Evolutionary conservation across 139 green algal species (phyloP), one percentile per base, ranked within the genome.

Genomic region (Chlamydomonas schloesseri): DNA sequence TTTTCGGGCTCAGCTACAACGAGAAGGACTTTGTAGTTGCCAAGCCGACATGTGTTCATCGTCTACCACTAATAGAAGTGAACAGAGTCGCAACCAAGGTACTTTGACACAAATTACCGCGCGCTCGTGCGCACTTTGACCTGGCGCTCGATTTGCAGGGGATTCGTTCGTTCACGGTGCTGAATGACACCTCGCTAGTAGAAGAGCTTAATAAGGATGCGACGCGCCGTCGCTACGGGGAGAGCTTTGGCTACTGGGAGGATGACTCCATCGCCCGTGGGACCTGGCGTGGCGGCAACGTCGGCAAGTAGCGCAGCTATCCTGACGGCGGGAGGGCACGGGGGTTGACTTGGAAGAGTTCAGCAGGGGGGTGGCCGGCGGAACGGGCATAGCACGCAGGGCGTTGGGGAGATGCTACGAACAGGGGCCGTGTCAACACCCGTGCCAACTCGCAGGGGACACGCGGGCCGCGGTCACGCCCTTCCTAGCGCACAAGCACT

Each of bases 401-500:
- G n/a, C n/a, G n/a, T n/a, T n/a, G n/a, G n/a, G n/a, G n/a, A n/a
- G n/a, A n/a, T n/a, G n/a, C n/a, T n/a, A n/a, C n/a, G n/a, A n/a
- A n/a, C n/a, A n/a, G n/a, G n/a, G n/a, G n/a, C n/a, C n/a, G n/a
- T n/a, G n/a, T n/a, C n/a, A n/a, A n/a, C n/a, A n/a, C n/a, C n/a
- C n/a, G n/a, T n/a, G n/a, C n/a, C n/a, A n/a, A n/a, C n/a, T n/a
- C n/a, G n/a, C 70, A 86, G 88, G 88, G 5, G 88, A 91, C 71
- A 86, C 62, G 20, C 73, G 88, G 20, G 82, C 82, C 2, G 82
- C 82, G 14, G 72, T 89, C 13, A 84, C 75, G 1, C 88, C 88
- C 5, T 89, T 91, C 70, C 31, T 91, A 23, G 88, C 88, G 15
- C 82, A 89, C 70, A 36, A 50, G 21, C 74, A 91, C 37, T 91